Evolutionary conservation across 257 asterid genomes (phyloP).

Genomic region (Cruciata laevipes): DNA sequence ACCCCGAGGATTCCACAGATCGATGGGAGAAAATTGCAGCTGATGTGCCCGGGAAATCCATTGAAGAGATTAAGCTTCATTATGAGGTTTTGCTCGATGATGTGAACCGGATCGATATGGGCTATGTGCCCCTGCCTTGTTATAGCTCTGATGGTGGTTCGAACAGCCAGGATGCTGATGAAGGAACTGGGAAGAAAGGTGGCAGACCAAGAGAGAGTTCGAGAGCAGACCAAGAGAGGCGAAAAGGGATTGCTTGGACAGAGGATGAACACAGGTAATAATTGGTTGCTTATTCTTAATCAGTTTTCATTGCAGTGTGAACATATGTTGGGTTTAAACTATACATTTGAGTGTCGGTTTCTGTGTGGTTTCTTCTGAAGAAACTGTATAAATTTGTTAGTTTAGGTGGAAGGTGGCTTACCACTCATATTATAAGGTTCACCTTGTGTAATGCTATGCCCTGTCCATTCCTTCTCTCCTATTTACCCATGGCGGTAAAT

Average conservation of each 20-base stretch:
- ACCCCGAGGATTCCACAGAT: constrained; percentile 52
- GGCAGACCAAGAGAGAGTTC: constrained; percentile 49
- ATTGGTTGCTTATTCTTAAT: constrained; percentile 4
- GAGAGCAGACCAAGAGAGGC: constrained; percentile 74
- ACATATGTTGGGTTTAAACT: not conserved
- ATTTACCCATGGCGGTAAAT: not conserved
- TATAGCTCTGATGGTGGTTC: constrained; percentile 61
- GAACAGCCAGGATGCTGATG: constrained; percentile 43
- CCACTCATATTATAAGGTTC: not conserved
- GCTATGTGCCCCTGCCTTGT: constrained; percentile 54
- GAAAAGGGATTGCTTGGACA: constrained; percentile 94
- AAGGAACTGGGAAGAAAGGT: constrained; percentile 39
- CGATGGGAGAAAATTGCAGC: constrained; percentile 85
- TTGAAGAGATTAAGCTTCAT: constrained; percentile 62
- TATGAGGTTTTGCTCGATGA: constrained; percentile 74
- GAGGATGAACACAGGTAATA: constrained; percentile 94
- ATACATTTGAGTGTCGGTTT: constrained; percentile 5
- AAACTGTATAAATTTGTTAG: not conserved
- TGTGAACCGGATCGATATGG: constrained; percentile 63
- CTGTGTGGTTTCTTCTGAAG: not conserved
- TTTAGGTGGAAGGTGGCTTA: not conserved
- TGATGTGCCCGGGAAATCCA: constrained; percentile 66
- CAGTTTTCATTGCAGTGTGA: not conserved
- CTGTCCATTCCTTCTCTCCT: not conserved
- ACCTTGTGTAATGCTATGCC: not conserved